A percentile compares a stretch with the other conserved stretches of the same genome.
Evolutionary conservation across 176 grass and related monocot species (phyloP).

Genomic region (Oropetium thomaeum): DNA sequence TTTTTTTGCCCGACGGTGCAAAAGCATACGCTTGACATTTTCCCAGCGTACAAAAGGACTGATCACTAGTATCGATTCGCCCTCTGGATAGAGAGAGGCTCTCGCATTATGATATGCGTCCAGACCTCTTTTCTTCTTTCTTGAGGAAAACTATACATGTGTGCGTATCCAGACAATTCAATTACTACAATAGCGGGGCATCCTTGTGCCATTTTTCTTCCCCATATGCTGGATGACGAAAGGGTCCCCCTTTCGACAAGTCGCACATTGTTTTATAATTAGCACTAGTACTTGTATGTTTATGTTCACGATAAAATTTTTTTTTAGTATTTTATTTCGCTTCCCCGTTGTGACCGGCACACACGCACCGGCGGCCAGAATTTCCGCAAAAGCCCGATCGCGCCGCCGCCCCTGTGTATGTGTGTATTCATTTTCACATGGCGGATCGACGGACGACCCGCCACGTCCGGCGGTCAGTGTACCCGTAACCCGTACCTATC

Average conservation of each 20-base stretch:
- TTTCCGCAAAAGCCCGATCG: conserved; percentile 11
- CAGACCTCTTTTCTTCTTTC: too few species aligned
- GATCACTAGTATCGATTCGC: conserved; percentile 27
- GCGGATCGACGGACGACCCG: neutral
- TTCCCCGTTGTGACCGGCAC: neutral
- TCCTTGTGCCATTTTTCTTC: conserved; percentile 8
- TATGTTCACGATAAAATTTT: too few species aligned
- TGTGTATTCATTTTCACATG: conserved; percentile 36
- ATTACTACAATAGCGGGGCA: neutral
- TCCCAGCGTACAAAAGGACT: conserved; percentile 39
- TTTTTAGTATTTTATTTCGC: neutral
- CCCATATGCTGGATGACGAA: too few species aligned
- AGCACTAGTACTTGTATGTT: too few species aligned
- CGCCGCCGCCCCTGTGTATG: too few species aligned
- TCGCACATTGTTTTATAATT: too few species aligned
- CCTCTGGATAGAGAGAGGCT: neutral
- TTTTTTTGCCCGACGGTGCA: neutral
- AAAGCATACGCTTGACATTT: conserved; percentile 36
- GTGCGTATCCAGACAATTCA: neutral
- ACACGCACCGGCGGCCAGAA: neutral
- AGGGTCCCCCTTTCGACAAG: too few species aligned
- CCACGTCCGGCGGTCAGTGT: conserved; percentile 7
- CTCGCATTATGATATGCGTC: neutral
- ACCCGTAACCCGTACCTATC: too few species aligned
- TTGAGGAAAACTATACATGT: too few species aligned